Conservation (phyloP, 768 basidiomycete species). For the Dioszegia aurantiaca region DNA sequence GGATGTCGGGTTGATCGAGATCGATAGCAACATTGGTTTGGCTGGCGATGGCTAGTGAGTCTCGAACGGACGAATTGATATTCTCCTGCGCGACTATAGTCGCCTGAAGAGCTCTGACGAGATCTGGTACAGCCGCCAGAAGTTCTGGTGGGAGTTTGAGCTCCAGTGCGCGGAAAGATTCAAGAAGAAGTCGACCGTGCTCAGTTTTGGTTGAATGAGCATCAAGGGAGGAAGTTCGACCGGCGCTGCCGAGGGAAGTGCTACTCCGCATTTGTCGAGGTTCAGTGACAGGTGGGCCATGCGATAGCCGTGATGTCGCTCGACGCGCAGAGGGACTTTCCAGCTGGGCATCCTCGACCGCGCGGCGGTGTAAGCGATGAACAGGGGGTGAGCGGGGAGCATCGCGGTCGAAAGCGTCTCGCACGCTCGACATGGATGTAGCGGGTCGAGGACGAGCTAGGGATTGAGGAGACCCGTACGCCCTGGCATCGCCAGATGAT, state of each 20-base stretch:
- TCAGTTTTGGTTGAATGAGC: slow-evolving; percentile 23
- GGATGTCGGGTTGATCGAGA: background rate
- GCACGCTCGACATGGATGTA: slow-evolving; percentile 38
- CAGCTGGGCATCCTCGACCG: slow-evolving; percentile 21
- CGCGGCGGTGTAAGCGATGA: slow-evolving; percentile 20
- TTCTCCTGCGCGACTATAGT: slow-evolving; percentile 27
- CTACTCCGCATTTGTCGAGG: slow-evolving; percentile 34
- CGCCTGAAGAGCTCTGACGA: slow-evolving; percentile 25
- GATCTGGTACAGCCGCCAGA: slow-evolving; percentile 19
- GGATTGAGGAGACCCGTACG: background rate
- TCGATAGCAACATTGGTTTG: slow-evolving; percentile 4
- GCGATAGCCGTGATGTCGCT: slow-evolving; percentile 16
- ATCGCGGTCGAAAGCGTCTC: slow-evolving; percentile 20
- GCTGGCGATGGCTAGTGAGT: background rate
- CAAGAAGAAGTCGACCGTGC: slow-evolving; percentile 44
- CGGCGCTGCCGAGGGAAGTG: slow-evolving; percentile 18
- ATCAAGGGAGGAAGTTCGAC: slow-evolving; percentile 16
- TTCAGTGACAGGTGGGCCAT: slow-evolving; percentile 22
- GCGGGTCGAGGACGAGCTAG: slow-evolving; percentile 25
- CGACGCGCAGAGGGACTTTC: slow-evolving; percentile 23
- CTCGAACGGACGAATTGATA: slow-evolving; percentile 19
- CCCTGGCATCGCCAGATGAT: background rate
- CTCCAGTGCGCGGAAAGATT: slow-evolving; percentile 39
- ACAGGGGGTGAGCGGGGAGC: slow-evolving; percentile 33
- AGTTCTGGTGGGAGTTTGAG: slow-evolving; percentile 26